Conservation (phyloP, 139 green algal genomes). For the Chlorella sp. region DNA sequence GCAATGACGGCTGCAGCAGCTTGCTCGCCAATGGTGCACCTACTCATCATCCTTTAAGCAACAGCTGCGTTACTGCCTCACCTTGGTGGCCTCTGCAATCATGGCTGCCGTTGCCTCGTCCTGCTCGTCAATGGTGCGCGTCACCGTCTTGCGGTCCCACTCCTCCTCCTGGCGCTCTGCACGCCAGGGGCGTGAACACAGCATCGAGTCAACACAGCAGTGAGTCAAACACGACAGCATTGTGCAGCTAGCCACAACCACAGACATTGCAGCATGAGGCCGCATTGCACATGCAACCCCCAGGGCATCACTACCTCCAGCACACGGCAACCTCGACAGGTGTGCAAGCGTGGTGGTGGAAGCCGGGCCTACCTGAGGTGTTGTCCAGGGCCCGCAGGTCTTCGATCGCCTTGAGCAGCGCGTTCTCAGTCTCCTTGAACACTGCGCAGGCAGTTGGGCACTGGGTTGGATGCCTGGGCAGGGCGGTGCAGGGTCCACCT, state of each 20-base stretch:
- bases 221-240: too few species aligned
- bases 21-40: too few species aligned
- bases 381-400: conserved; percentile 59
- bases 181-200: background rate
- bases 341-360: background rate
- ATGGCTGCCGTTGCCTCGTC: background rate
- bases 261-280: too few species aligned
- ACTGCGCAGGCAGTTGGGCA: conserved; percentile 32
- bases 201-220: too few species aligned
- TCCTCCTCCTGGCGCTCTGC: conserved; percentile 34
- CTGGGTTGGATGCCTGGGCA: background rate
- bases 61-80: too few species aligned
- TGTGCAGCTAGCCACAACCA: too few species aligned
- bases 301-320: too few species aligned
- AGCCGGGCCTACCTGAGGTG: background rate
- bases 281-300: too few species aligned
- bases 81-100: background rate
- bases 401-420: conserved; percentile 69
- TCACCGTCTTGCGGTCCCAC: conserved; percentile 29
- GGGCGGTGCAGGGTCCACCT: background rate
- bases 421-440: conserved; percentile 65
- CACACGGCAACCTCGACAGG: background rate
- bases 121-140: background rate
- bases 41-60: too few species aligned
- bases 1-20: too few species aligned